Base-by-base conservation (phyloP, 148 eudicot species). In the Dianthus caryophyllus region DNA sequence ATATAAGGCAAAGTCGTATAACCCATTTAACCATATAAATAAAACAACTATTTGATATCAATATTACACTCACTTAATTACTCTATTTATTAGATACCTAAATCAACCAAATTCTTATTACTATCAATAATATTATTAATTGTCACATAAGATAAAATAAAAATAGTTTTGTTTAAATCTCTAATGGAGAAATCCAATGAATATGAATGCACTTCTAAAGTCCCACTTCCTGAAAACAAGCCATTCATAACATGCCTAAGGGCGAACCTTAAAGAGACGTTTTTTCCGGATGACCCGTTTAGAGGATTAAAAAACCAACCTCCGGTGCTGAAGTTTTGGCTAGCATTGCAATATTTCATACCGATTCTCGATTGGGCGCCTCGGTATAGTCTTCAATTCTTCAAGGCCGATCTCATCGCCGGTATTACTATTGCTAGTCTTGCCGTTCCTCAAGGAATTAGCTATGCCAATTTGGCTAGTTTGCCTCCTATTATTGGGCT, bases 361-460 rank as follows among this genome's bases (percentile, higher is more conserved):
- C 93, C 93, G 0, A 76, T 87, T 18, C 65, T 84, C 3, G 85
- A 83, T 49, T 87, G 93, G 93, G 89, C 84, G 16, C 87, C 93
- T 1, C 81, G 74, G 0, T 87, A 87, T 58, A 79, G 58, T 2
- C 62, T 83, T 16, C 43, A 62, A 5, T 83, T 69, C 63, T 77
- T 87, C 15, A 87, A 61, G 43, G 73, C 87, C 8, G 89, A 87
- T 72, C 47, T 87, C 12, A 64, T 87, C 0, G 80, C 93, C 11
- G 93, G 93, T 1, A 77, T 87, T 43, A 87, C 93, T 46, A 81
- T 87, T 51, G 86, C 93, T 29, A 87, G 89, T 52, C 87, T 87
- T 22, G 93, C 89, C 16, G 79, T 87, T 65, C 93, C 89, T 52
- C 93, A 87, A 65, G 93, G 93, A 17, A 87, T 87, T 48, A 87